Evolutionary conservation across 2,329 filamentous ascomycete genomes (phyloP).

Genomic region (Fusarium pseudocircinatum): DNA sequence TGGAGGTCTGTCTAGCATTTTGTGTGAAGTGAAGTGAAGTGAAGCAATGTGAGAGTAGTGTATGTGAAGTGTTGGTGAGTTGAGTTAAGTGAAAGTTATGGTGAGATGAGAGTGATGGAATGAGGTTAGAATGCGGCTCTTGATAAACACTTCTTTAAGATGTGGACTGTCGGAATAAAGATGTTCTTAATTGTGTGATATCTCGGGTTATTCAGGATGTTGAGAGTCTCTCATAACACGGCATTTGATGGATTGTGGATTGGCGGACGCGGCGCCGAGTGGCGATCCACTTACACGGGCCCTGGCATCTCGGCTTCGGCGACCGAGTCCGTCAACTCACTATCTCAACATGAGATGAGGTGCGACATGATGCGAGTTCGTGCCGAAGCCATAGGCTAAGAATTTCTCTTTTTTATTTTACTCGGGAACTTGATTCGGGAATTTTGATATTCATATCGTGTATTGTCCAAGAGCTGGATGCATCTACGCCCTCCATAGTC

Average conservation of each 20-base stretch:
- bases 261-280: constrained; percentile 24
- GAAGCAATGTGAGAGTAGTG: background rate
- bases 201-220: background rate
- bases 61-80: background rate
- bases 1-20: constrained; percentile 43
- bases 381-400: too few species aligned
- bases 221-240: constrained; percentile 2
- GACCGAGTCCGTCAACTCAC: constrained; percentile 20
- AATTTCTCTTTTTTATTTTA: too few species aligned
- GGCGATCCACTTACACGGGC: constrained; percentile 18
- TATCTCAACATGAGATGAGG: background rate
- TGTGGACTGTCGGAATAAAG: background rate
- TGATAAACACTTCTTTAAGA: background rate
- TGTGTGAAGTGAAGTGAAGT: background rate
- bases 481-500: too few species aligned
- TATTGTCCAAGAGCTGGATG: too few species aligned
- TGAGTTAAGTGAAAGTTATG: background rate
- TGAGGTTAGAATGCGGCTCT: background rate
- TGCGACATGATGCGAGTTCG: too few species aligned
- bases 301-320: constrained; percentile 15
- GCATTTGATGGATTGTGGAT: background rate
- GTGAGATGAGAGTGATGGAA: background rate
- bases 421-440: too few species aligned
- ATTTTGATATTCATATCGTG: too few species aligned
- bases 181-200: background rate